These are phyloP conservation scores for Salinomyces thailandicus DNA, from an alignment of 2,329 filamentous ascomycete species.

Conservation along the genomic window DNA sequence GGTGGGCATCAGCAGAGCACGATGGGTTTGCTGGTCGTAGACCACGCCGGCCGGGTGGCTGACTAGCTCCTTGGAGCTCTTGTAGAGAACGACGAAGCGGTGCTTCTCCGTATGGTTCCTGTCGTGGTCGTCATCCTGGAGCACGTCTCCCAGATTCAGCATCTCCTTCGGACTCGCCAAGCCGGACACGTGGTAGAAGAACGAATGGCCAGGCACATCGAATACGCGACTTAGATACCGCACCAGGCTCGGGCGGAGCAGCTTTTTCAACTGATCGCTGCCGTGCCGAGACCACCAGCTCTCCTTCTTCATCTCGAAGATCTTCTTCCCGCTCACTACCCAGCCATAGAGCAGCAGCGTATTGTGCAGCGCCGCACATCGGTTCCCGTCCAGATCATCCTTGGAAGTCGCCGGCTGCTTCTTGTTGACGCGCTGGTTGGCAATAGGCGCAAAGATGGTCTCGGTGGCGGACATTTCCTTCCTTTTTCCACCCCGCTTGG, in stretches of 20 bases:
- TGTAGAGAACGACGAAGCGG: slow-evolving; percentile 23
- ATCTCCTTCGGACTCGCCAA: slow-evolving; percentile 20
- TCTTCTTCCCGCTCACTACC: slow-evolving; percentile 23
- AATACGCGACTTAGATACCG: slow-evolving; percentile 24
- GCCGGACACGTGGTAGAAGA: slow-evolving; percentile 25
- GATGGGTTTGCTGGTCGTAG: slow-evolving; percentile 21
- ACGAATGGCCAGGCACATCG: slow-evolving; percentile 22
- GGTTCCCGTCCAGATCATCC: slow-evolving; percentile 20
- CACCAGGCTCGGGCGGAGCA: slow-evolving; percentile 20
- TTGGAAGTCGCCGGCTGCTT: slow-evolving; percentile 13
- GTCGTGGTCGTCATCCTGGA: slow-evolving; percentile 19
- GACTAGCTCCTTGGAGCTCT: slow-evolving; percentile 20
- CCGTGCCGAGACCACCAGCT: slow-evolving; percentile 25
- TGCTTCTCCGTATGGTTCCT: slow-evolving; percentile 18
- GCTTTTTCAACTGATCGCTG: slow-evolving; percentile 15
- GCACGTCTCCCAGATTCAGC: slow-evolving; percentile 20
- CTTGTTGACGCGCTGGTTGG: slow-evolving; percentile 21
- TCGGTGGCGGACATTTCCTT: slow-evolving; percentile 2
- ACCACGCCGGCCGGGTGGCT: slow-evolving; percentile 23
- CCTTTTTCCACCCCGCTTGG: neutral
- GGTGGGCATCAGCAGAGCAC: slow-evolving; percentile 25
- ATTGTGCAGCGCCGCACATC: slow-evolving; percentile 26
- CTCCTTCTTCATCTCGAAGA: slow-evolving; percentile 20
- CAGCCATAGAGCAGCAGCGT: slow-evolving; percentile 26
- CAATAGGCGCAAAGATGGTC: slow-evolving; percentile 21